Evolutionary conservation across 2,329 filamentous ascomycete genomes (phyloP).

Genomic region (Colletotrichum australisinense): DNA sequence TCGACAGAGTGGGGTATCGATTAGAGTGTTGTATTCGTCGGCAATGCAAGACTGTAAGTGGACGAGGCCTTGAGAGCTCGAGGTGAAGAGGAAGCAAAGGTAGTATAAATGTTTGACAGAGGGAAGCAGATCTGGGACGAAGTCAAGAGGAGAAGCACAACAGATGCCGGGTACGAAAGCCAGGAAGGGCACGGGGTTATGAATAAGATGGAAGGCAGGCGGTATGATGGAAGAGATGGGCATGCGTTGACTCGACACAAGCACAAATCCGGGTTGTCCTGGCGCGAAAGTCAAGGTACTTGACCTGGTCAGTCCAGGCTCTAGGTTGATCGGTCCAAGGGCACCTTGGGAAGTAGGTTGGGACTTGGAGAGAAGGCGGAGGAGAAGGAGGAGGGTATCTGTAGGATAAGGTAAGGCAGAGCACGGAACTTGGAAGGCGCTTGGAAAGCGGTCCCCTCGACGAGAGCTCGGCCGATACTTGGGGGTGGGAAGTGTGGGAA

Average conservation of each 20-base stretch:
- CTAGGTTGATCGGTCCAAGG: conserved; percentile 12
- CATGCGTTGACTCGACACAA: conserved; percentile 32
- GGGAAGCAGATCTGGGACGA: background rate
- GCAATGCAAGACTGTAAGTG: background rate
- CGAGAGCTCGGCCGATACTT: conserved; percentile 26
- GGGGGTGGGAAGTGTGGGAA: background rate
- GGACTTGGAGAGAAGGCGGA: background rate
- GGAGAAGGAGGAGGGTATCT: conserved; percentile 28
- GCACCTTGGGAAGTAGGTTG: conserved; percentile 3
- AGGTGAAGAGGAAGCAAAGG: background rate
- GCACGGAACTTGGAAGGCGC: background rate
- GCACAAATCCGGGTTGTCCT: conserved; percentile 31
- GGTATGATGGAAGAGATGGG: conserved; percentile 21
- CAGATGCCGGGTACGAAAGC: background rate
- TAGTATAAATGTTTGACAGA: background rate
- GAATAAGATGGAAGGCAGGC: conserved; percentile 17
- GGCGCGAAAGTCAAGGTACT: conserved; percentile 21
- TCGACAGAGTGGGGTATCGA: background rate
- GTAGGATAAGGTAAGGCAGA: conserved; percentile 21
- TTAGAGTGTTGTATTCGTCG: too few species aligned
- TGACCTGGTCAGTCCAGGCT: conserved; percentile 21
- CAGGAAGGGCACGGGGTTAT: conserved; percentile 18
- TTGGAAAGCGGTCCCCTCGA: conserved; percentile 5
- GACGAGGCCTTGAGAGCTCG: background rate
- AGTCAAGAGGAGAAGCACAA: background rate